Evolutionary conservation across 169 alveolate genomes (phyloP), one percentile per base, ranked within the genome.

Genomic region (Perkinsus olseni): DNA sequence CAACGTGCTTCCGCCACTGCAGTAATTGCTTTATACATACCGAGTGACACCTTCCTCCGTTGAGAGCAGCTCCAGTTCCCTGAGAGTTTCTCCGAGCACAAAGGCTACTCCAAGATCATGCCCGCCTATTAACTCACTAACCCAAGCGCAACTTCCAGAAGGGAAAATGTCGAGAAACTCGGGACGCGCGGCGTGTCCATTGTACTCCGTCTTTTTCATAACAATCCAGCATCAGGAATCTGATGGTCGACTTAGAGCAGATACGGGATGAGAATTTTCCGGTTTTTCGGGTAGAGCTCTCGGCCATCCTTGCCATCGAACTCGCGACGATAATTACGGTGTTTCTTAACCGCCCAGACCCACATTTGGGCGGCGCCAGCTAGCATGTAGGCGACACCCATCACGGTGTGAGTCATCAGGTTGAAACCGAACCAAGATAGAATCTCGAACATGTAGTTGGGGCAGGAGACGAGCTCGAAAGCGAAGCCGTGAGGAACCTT

Each of bases 381-480:
- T 13, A 62, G 82, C 82, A 62, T 62, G 34, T 62, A 62, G 82
- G 82, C 82, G 17, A 62, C 31, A 95, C 97, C 96, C 82, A 98
- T 97, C 90, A 95, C 96, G 38, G 97, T 96, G 92, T 97, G 95
- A 37, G 97, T 96, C 92, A 96, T 96, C 8, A 97, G 95, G 0
- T 99, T 97, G 94, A 98, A 98, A 90, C 94, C 95, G 36, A 98
- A 92, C 99, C 99, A 99, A 90, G 98, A 96, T 74, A 98, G 91
- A 39, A 98, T 96, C 96, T 99, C 99, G 99, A 99, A 99, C 94
- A 98, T 97, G 95, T 99, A 99, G 95, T 99, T 99, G 74, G 99
- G 99, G 94, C 99, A 98, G 48, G 99, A 97, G 74, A 98, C 99
- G 62, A 96, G 94, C 92, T 97, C 98, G 95, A 99, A 99, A 45